These are phyloP conservation scores for Aspergillus piperis DNA, from an alignment of 2,329 filamentous ascomycete species.

Conservation along the genomic window DNA sequence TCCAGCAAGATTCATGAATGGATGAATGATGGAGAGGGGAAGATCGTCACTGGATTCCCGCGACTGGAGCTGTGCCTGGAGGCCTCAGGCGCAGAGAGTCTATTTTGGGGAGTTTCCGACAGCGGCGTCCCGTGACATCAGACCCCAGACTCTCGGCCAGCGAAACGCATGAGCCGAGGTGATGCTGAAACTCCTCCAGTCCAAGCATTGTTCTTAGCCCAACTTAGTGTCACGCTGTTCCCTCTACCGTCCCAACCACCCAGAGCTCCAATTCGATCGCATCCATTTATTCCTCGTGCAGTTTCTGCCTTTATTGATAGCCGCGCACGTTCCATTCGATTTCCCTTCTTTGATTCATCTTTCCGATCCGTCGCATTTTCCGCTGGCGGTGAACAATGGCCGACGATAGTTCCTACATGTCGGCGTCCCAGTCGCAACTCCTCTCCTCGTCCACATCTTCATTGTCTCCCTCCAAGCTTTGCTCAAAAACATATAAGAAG, in stretches of 20 bases:
- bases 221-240: constrained; percentile 14
- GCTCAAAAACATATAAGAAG: constrained; percentile 92
- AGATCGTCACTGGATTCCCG: neutral
- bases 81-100: neutral
- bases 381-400: constrained; percentile 32
- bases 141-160: constrained; percentile 31
- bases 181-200: constrained; percentile 27
- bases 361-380: constrained; percentile 15
- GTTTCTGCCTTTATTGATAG: neutral
- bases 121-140: constrained; percentile 33
- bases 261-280: constrained; percentile 12
- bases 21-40: neutral
- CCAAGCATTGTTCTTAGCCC: constrained; percentile 14
- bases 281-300: constrained; percentile 2
- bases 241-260: constrained; percentile 13
- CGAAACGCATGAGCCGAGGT: constrained; percentile 34
- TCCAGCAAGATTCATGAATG: neutral
- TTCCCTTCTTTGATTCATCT: constrained; percentile 1
- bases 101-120: neutral
- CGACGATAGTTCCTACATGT: constrained; percentile 33
- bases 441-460: constrained; percentile 69
- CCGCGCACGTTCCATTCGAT: neutral
- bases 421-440: constrained; percentile 50
- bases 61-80: neutral
- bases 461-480: constrained; percentile 60